Evolutionary conservation across 768 basidiomycete genomes (phyloP).

Genomic region (Tricholoma furcatifolium): DNA sequence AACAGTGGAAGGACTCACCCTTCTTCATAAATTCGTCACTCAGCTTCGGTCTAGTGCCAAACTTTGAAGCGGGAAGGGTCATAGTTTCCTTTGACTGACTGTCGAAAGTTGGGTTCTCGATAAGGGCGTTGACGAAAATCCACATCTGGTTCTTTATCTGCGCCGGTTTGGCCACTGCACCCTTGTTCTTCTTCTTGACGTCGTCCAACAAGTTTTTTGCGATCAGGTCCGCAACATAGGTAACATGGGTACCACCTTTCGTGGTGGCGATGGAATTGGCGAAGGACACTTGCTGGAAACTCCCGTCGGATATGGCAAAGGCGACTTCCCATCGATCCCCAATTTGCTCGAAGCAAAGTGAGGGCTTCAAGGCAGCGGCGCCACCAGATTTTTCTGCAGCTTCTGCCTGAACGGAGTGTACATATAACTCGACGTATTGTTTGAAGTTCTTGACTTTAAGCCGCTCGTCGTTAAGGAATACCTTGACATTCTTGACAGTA

Average conservation of each 20-base stretch:
- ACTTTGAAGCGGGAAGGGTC: slow-evolving; percentile 84
- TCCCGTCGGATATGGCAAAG: slow-evolving; percentile 90
- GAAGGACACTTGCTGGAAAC: slow-evolving; percentile 93
- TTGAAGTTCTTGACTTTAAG: slow-evolving; percentile 95
- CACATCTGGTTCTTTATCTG: slow-evolving; percentile 99
- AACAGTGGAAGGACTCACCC: slow-evolving; percentile 49
- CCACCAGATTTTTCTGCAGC: slow-evolving; percentile 72
- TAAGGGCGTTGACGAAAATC: slow-evolving; percentile 93
- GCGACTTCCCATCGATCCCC: slow-evolving; percentile 91
- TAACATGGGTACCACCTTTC: slow-evolving; percentile 96
- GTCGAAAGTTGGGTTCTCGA: slow-evolving; percentile 98
- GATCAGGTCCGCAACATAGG: slow-evolving; percentile 81
- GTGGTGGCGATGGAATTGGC: slow-evolving; percentile 96
- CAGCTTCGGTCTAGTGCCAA: slow-evolving; percentile 81
- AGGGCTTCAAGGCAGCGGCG: slow-evolving; percentile 74
- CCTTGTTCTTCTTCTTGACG: slow-evolving; percentile 97
- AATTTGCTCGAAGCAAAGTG: slow-evolving; percentile 79
- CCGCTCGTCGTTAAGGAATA: slow-evolving; percentile 88
- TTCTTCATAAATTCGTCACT: slow-evolving; percentile 97
- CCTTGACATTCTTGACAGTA: slow-evolving; percentile 91
- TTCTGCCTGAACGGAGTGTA: slow-evolving; percentile 72
- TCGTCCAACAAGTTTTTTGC: slow-evolving; percentile 78
- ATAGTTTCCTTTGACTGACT: slow-evolving; percentile 98
- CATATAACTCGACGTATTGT: slow-evolving; percentile 93
- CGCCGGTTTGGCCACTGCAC: slow-evolving; percentile 85